phyloP scores from a whole-genome alignment of 805 yeast species.

The Wickerhamomyces pijperi region DNA sequence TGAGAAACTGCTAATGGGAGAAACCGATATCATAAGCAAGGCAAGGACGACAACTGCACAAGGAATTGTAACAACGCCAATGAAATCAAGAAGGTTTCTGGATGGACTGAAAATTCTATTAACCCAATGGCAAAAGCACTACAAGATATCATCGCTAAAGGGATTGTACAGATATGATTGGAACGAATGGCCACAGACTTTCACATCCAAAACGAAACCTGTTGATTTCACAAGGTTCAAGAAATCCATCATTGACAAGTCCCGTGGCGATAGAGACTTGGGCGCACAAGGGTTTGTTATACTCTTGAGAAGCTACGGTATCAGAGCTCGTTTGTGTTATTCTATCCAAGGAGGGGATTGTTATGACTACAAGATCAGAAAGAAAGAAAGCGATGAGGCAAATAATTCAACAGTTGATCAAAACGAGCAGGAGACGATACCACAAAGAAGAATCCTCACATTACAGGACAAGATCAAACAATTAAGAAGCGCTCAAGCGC shows the following conservation, averaged over 20 bases:
- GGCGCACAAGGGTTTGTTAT: conserved; percentile 85
- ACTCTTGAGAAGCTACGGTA: conserved; percentile 54
- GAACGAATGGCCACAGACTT: conserved; percentile 33
- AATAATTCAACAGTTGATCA: no score
- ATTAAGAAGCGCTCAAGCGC: conserved; percentile 12
- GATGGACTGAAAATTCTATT: conserved; percentile 67
- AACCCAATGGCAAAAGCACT: conserved; percentile 47
- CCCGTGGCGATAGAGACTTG: conserved; percentile 67
- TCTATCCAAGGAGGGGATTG: conserved; percentile 90
- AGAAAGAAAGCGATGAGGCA: no score
- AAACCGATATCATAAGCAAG: no score
- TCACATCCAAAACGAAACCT: no score
- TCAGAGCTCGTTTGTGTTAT: conserved; percentile 64
- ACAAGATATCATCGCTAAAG: conserved; percentile 31
- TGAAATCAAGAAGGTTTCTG: conserved; percentile 52
- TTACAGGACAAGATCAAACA: conserved; percentile 9
- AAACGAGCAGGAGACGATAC: neutral
- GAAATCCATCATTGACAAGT: conserved; percentile 28
- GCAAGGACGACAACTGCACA: no score
- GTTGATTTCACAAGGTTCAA: conserved; percentile 30
- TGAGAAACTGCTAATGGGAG: no score
- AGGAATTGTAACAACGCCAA: conserved; percentile 33
- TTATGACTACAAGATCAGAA: conserved; percentile 24
- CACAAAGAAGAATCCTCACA: neutral
- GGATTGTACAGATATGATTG: conserved; percentile 29